Base-by-base conservation (phyloP, 495 filamentous ascomycete species). In the Penicillium silybi region DNA sequence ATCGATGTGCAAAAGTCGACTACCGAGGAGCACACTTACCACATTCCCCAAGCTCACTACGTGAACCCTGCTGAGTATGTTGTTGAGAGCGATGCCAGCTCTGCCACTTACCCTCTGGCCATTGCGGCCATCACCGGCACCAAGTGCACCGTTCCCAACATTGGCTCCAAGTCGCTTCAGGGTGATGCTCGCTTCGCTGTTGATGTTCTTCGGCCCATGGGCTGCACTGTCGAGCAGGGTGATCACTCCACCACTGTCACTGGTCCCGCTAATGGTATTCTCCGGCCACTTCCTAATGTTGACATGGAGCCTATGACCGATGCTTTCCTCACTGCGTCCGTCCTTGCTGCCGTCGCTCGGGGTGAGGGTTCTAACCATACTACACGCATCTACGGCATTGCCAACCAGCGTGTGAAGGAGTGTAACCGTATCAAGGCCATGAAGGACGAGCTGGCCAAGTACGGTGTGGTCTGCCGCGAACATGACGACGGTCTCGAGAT, bases 281-380 rank as follows among this genome's bases (percentile, higher is more conserved):
- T 99, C 38, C 84, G 84, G 54, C 79, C 85, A 0, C 69, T 90
- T 9, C 77, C 84, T 2, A 81, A 92, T 42, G 84, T 97, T 22
- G 91, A 99, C 62, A 99, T 99, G 93, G 93, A 97, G 63, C 88
- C 91, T 15, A 99, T 99, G 93, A 99, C 93, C 0, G 93, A 99
- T 74, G 93, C 93, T 46, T 99, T 99, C 80, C 75, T 99, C 25
- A 95, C 89, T 22, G 93, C 93, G 16, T 92, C 90, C 11, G 89
- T 96, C 26, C 83, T 99, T 45, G 95, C 91, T 15, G 93, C 93
- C 44, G 88, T 93, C 38, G 91, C 92, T n/a, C 85, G 79, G 13
- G 84, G 85, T 0, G 64, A 71, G 11, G 67, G 58, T 23, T 58
- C 63, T 29, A 74, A 70, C 46, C 73, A 74, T 41, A 89, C 88